Evolutionary conservation across 1,139 yeast genomes (phyloP).

Genomic region (Wickerhamomyces sp.): DNA sequence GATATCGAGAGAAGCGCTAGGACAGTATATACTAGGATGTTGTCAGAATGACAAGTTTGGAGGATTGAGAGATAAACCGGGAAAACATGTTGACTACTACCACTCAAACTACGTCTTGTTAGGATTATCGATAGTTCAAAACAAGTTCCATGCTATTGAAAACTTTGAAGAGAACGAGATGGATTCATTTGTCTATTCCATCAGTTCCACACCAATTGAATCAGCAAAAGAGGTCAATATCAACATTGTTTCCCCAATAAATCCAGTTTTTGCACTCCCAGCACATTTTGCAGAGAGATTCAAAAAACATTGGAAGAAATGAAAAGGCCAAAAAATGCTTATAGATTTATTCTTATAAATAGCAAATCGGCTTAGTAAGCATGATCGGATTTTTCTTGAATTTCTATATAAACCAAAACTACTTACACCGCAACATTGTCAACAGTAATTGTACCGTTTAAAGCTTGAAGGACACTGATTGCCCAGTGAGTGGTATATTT

Average conservation of each 20-base stretch:
- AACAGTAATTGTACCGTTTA: too few species aligned
- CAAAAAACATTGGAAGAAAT: not conserved
- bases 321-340: not conserved
- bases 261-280: conserved; percentile 69
- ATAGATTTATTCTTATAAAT: too few species aligned
- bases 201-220: conserved; percentile 20
- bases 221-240: conserved; percentile 11
- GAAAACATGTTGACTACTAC: conserved; percentile 73
- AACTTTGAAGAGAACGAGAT: conserved; percentile 20
- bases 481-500: not conserved
- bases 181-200: conserved; percentile 25
- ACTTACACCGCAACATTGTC: too few species aligned
- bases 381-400: too few species aligned
- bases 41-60: conserved; percentile 61
- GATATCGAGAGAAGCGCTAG: conserved; percentile 51
- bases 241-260: conserved; percentile 33
- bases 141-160: conserved; percentile 34
- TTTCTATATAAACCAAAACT: too few species aligned
- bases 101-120: conserved; percentile 83
- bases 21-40: conserved; percentile 65
- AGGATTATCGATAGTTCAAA: conserved; percentile 71
- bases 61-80: conserved; percentile 89
- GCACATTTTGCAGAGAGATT: conserved; percentile 13
- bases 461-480: not conserved
- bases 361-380: too few species aligned